phyloP scores from a whole-genome alignment of 352 stramenopile genomes.

The Elongisporangium senticosum region DNA sequence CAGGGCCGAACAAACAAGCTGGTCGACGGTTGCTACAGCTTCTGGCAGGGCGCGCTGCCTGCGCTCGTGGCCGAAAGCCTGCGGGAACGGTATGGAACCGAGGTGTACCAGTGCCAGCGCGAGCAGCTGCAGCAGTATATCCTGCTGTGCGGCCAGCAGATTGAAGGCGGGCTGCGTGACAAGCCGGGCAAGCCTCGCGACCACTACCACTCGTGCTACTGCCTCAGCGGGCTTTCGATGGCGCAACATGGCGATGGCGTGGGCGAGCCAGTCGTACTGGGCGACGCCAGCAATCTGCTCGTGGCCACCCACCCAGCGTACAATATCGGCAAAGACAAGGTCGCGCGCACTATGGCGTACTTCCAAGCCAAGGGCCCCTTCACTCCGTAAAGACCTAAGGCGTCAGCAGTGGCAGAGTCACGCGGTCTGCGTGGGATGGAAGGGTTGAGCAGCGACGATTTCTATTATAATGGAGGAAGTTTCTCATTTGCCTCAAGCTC shows the following conservation, averaged over 20 bases:
- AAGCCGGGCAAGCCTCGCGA: conserved; percentile 95
- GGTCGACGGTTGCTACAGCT: conserved; percentile 99
- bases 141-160: conserved; percentile 92
- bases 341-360: conserved; percentile 52
- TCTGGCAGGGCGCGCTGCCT: conserved; percentile 94
- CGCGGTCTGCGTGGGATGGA: not conserved
- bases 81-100: conserved; percentile 21
- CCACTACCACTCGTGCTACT: conserved; percentile 99
- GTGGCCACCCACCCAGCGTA: conserved; percentile 85
- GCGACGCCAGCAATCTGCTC: conserved; percentile 68
- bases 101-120: conserved; percentile 65
- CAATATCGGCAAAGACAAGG: conserved; percentile 91
- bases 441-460: conserved; percentile 7
- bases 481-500: conserved; percentile 28
- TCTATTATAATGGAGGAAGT: conserved; percentile 35
- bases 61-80: conserved; percentile 68
- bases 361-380: conserved; percentile 62
- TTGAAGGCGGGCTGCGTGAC: conserved; percentile 90
- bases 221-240: conserved; percentile 93
- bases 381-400: conserved; percentile 19
- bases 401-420: conserved; percentile 5
- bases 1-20: conserved; percentile 98
- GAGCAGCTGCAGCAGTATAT: conserved; percentile 90
- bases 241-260: conserved; percentile 80
- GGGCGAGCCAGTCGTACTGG: conserved; percentile 39